Percentiles rank a stretch among this genome's conserved stretches.
phyloP scores from a whole-genome alignment of 495 filamentous ascomycete genomes.

The Chaetomium fimeti region DNA sequence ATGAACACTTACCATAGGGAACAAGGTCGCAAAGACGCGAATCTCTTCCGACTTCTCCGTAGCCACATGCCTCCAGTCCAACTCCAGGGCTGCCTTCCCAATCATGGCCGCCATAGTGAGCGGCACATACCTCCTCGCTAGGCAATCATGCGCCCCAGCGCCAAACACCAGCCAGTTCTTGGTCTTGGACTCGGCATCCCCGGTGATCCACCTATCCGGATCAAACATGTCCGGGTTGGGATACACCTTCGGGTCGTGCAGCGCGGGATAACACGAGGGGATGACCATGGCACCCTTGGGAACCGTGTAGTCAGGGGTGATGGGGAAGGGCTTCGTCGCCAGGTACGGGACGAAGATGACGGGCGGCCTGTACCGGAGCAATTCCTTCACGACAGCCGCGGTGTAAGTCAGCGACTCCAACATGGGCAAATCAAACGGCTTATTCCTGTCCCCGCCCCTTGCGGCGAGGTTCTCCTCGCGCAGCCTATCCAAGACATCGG shows the following conservation, averaged over 20 bases:
- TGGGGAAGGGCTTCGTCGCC: slow-evolving; percentile 91
- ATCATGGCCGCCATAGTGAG: slow-evolving; percentile 86
- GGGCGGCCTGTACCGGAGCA: slow-evolving; percentile 89
- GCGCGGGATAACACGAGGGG: slow-evolving; percentile 82
- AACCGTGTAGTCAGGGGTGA: slow-evolving; percentile 81
- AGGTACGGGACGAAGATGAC: slow-evolving; percentile 97
- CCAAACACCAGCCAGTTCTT: slow-evolving; percentile 99
- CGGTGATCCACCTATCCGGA: slow-evolving; percentile 89
- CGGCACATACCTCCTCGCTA: slow-evolving; percentile 89
- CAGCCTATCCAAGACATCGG: slow-evolving; percentile 83
- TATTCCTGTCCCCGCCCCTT: slow-evolving; percentile 71
- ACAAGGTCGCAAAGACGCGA: slow-evolving; percentile 96
- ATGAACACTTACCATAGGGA: slow-evolving; percentile 64
- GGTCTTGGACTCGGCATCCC: slow-evolving; percentile 77
- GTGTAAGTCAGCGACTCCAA: slow-evolving; percentile 88
- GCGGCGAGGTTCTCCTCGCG: slow-evolving; percentile 84
- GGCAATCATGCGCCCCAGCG: slow-evolving; percentile 92
- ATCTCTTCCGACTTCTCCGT: slow-evolving; percentile 86
- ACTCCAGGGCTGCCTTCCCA: slow-evolving; percentile 81
- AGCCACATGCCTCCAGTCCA: slow-evolving; percentile 86
- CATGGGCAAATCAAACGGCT: slow-evolving; percentile 73
- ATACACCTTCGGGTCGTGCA: slow-evolving; percentile 91
- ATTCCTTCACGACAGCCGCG: slow-evolving; percentile 87
- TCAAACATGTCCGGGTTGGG: slow-evolving; percentile 82
- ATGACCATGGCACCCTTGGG: slow-evolving; percentile 92